Conservation (phyloP, 306 rosid species). For the Cucumis sativus region DNA sequence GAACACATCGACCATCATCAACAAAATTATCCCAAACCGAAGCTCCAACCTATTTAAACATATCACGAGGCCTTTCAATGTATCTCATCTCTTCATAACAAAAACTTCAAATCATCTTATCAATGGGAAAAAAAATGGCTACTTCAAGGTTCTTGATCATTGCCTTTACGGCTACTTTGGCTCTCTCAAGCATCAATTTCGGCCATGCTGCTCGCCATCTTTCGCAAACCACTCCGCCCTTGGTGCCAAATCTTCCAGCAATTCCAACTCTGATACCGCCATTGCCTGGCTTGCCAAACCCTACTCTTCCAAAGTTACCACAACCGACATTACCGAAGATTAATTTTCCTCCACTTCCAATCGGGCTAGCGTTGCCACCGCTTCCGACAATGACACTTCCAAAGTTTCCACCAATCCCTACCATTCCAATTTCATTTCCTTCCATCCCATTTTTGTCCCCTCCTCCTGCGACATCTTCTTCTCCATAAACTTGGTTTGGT, state of each 20-base stretch:
- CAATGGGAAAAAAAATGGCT: neutral
- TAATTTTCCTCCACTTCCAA: neutral
- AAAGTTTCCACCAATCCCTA: neutral
- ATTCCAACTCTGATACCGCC: neutral
- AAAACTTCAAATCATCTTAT: neutral
- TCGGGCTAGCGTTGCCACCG: neutral
- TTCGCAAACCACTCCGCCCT: neutral
- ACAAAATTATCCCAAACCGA: neutral
- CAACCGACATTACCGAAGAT: neutral
- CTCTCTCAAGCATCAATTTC: neutral
- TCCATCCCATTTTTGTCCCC: conserved; percentile 7
- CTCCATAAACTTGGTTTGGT: neutral
- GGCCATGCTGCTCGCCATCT: conserved; percentile 9
- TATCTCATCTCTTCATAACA: neutral
- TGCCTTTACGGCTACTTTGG: neutral
- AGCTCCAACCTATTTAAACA: neutral
- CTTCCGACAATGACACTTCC: neutral
- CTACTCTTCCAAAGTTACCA: neutral
- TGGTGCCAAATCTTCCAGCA: neutral
- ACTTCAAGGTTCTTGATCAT: neutral
- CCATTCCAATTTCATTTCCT: neutral
- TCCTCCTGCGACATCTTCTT: conserved; percentile 7
- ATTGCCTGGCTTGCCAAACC: neutral
- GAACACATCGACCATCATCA: neutral
- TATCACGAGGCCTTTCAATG: neutral